Percentiles rank a stretch among this genome's conserved stretches.
phyloP scores from a whole-genome alignment of 2,329 filamentous ascomycete species.

The Lachnellula subtilissima region DNA sequence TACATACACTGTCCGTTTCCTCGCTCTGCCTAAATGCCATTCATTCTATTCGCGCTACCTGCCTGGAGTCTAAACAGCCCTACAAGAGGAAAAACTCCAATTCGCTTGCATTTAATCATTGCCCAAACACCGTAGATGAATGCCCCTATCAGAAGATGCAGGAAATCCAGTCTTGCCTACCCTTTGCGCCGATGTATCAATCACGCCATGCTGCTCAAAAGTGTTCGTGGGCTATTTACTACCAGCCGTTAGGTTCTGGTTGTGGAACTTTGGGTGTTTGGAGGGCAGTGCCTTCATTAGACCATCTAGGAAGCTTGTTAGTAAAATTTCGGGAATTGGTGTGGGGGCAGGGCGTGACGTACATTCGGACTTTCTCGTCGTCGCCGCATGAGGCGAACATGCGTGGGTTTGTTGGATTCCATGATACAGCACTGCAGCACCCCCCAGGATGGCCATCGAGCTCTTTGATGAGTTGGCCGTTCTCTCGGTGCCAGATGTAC shows the following conservation, averaged over 20 bases:
- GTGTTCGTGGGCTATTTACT: neutral
- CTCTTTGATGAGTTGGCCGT: slow-evolving; percentile 69
- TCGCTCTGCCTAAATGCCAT: neutral
- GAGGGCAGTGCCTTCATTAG: slow-evolving; percentile 15
- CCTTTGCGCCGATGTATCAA: neutral
- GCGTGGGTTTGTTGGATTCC: slow-evolving; percentile 77
- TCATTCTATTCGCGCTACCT: neutral
- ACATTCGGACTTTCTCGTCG: slow-evolving; percentile 82
- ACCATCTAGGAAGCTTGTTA: slow-evolving; percentile 20
- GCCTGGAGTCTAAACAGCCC: neutral
- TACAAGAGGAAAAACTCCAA: neutral
- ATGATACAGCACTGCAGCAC: slow-evolving; percentile 80
- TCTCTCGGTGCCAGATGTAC: slow-evolving; percentile 87
- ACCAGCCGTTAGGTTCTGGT: slow-evolving; percentile 19
- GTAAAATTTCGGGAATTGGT: neutral
- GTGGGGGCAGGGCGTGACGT: slow-evolving; percentile 34
- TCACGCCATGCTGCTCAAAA: neutral
- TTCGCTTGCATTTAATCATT: neutral
- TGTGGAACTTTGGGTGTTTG: slow-evolving; percentile 14
- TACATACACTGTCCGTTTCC: too few species aligned
- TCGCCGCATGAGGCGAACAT: slow-evolving; percentile 92
- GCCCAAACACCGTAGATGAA: slow-evolving; percentile 18
- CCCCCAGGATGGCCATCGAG: slow-evolving; percentile 70
- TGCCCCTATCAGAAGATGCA: slow-evolving; percentile 7
- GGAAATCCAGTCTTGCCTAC: too few species aligned